phyloP scores from a whole-genome alignment of 169 alveolate species.

The Cardiosporidium cionae region DNA sequence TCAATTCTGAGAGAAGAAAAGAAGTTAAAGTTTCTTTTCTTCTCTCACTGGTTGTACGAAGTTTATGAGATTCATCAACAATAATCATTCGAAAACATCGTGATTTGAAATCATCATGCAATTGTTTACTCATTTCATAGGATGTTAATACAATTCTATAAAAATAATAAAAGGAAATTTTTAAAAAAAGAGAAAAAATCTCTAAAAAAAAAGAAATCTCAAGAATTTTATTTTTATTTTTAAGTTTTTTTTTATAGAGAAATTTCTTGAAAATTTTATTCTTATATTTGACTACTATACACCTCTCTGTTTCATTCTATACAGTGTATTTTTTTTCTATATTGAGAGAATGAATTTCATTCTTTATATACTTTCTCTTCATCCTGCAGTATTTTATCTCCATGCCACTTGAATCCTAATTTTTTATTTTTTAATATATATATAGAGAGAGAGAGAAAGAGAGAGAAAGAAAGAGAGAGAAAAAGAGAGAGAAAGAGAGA shows the following conservation, averaged over 20 bases:
- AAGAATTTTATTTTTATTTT: neutral
- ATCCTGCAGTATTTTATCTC: too few relatives aligned
- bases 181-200: neutral
- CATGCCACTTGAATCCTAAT: too few relatives aligned
- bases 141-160: slow-evolving; percentile 17
- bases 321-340: too few relatives aligned
- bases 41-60: slow-evolving; percentile 19
- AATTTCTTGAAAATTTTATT: neutral
- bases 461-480: too few relatives aligned
- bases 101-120: slow-evolving; percentile 11
- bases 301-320: too few relatives aligned
- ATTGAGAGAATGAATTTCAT: too few relatives aligned
- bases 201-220: neutral
- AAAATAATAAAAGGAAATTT: too few relatives aligned
- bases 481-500: neutral
- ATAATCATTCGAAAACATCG: slow-evolving; percentile 17
- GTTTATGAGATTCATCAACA: slow-evolving; percentile 32
- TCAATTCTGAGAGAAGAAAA: neutral
- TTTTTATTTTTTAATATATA: too few relatives aligned
- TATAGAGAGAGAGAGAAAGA: too few relatives aligned
- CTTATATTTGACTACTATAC: too few relatives aligned
- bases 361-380: too few relatives aligned
- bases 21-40: slow-evolving; percentile 5
- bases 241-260: neutral
- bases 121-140: slow-evolving; percentile 22